Conservation (phyloP, 108 stramenopile genomes). For the Cyclotella baltica region DNA sequence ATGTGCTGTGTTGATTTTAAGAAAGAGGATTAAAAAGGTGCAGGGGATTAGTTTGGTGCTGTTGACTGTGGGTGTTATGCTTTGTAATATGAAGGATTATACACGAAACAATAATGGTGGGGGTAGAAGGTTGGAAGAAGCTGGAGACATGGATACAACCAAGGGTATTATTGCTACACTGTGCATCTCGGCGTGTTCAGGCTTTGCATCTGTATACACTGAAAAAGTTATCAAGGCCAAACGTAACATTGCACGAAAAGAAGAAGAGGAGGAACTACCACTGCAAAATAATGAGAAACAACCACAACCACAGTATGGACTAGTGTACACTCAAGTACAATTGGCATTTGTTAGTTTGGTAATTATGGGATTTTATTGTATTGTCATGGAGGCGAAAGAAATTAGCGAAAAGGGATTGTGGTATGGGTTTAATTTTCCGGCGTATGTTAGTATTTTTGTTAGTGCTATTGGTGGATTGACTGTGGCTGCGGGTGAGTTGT, state of each 20-base stretch:
- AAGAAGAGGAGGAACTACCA: slow-evolving; percentile 15
- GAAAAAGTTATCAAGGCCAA: slow-evolving; percentile 94
- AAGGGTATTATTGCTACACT: slow-evolving; percentile 88
- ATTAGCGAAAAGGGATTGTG: slow-evolving; percentile 52
- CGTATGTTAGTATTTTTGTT: slow-evolving; percentile 53
- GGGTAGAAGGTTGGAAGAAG: background rate
- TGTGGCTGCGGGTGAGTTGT: slow-evolving; percentile 63
- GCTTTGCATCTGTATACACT: slow-evolving; percentile 97
- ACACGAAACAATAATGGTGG: background rate
- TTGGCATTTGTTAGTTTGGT: slow-evolving; percentile 74
- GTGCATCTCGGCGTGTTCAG: slow-evolving; percentile 73
- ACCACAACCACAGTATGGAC: slow-evolving; percentile 32
- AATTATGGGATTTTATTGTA: slow-evolving; percentile 66
- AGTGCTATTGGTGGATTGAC: slow-evolving; percentile 73
- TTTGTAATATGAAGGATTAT: slow-evolving; percentile 75
- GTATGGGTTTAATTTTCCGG: slow-evolving; percentile 55
- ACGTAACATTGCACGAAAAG: slow-evolving; percentile 25
- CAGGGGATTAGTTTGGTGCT: slow-evolving; percentile 86
- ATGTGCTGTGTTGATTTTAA: slow-evolving; percentile 87
- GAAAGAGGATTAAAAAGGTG: slow-evolving; percentile 73
- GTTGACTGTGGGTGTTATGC: slow-evolving; percentile 92
- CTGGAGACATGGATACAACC: slow-evolving; percentile 33
- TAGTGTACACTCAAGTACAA: slow-evolving; percentile 69
- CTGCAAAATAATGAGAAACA: slow-evolving; percentile 13
- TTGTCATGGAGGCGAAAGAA: slow-evolving; percentile 35